These are phyloP conservation scores for Elasticomyces elasticus DNA, from an alignment of 495 filamentous ascomycete species.

Conservation along the genomic window DNA sequence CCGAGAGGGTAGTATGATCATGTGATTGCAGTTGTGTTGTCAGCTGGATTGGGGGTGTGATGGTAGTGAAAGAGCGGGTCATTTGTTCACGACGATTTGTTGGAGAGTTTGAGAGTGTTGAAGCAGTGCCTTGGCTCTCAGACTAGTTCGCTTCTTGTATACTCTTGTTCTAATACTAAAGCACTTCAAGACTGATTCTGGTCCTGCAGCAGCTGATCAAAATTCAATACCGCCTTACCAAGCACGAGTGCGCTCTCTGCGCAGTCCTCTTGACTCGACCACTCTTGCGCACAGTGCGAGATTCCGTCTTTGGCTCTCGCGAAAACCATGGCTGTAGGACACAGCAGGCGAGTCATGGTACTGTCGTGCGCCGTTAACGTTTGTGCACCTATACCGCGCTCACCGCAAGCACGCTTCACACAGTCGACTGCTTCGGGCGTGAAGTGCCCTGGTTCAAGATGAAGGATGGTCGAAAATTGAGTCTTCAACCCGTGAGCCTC, in stretches of 20 bases:
- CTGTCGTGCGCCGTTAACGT: slow-evolving; percentile 13
- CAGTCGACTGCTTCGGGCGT: slow-evolving; percentile 15
- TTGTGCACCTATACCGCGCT: slow-evolving; percentile 4
- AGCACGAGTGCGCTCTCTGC: slow-evolving; percentile 10
- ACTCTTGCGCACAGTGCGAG: slow-evolving; percentile 7
- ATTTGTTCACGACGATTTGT: too few species aligned
- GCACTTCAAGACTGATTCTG: too few species aligned
- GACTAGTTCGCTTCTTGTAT: too few species aligned
- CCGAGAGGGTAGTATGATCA: neutral
- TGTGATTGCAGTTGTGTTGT: too few species aligned
- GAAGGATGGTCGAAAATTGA: slow-evolving; percentile 3
- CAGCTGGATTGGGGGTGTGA: too few species aligned
- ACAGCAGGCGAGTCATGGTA: slow-evolving; percentile 11
- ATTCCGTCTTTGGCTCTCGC: slow-evolving; percentile 11
- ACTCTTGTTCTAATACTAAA: too few species aligned
- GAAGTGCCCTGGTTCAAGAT: slow-evolving; percentile 12
- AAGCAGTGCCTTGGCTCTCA: too few species aligned
- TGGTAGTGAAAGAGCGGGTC: too few species aligned
- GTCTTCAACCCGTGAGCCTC: slow-evolving; percentile 9
- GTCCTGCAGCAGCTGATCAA: slow-evolving; percentile 13
- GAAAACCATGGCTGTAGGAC: slow-evolving; percentile 12
- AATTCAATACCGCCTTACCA: slow-evolving; percentile 13
- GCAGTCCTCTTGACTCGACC: slow-evolving; percentile 13
- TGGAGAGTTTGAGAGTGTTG: too few species aligned
- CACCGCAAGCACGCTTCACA: slow-evolving; percentile 13